These are phyloP conservation scores for Diaporthe citri DNA, from an alignment of 2,329 filamentous ascomycete species.

Conservation along the genomic window DNA sequence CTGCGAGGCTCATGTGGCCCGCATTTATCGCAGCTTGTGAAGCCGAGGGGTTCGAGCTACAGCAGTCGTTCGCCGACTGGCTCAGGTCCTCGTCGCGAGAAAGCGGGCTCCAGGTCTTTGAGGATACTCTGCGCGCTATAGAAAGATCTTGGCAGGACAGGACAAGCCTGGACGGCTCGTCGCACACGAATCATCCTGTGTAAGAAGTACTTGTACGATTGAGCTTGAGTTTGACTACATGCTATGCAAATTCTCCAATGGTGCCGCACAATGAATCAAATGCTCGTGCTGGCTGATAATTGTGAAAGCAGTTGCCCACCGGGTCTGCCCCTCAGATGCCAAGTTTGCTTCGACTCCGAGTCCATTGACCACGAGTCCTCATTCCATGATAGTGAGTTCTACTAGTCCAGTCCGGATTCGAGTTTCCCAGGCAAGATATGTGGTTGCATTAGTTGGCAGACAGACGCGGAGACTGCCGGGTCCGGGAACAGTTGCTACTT, in stretches of 20 bases:
- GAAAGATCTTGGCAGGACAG: constrained; percentile 48
- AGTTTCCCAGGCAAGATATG: background rate
- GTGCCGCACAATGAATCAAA: background rate
- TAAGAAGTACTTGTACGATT: background rate
- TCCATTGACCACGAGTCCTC: background rate
- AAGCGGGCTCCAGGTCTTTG: constrained; percentile 51
- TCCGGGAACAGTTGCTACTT: constrained; percentile 3
- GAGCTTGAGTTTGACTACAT: background rate
- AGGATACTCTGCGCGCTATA: constrained; percentile 43
- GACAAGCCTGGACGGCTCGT: background rate
- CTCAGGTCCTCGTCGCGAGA: constrained; percentile 47
- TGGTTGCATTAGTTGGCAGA: background rate
- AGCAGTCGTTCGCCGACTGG: constrained; percentile 50
- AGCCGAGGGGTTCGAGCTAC: constrained; percentile 48
- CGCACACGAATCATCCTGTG: background rate
- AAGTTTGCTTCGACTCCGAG: background rate
- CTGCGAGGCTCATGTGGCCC: constrained; percentile 52
- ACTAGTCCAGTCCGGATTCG: background rate
- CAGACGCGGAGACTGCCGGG: background rate
- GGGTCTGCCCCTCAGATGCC: background rate
- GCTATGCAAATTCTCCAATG: background rate
- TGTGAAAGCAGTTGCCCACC: background rate
- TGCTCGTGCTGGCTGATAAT: background rate
- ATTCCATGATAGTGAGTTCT: background rate
- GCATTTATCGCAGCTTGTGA: constrained; percentile 55